Base-by-base conservation (phyloP, 2,329 filamentous ascomycete genomes). In the Aspergillus felis region DNA sequence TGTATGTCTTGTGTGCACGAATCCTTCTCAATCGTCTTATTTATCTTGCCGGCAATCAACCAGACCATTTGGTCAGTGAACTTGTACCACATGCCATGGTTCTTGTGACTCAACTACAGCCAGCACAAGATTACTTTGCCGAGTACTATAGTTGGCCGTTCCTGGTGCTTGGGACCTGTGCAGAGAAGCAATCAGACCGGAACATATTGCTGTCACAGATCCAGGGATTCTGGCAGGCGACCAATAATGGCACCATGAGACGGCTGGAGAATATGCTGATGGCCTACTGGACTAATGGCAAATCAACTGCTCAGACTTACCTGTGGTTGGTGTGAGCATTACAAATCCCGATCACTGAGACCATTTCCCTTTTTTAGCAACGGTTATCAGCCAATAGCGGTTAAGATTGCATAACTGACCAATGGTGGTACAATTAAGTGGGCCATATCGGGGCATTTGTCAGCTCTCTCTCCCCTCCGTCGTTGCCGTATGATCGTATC, bases 61-160 rank as follows among this genome's bases (percentile, higher is more conserved):
- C 41, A 6, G n/a, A 51, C 4, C 5, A 1, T 10, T 12, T 28
- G 3, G 25, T 61, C 3, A 28, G 47, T 10, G 12, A 24, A 9
- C 50, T 68, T 24, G 49, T 64, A 3, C 41, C 46, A 7, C 59
- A 65, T n/a, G 61, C 51, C 0, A 53, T 69, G 38, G 9, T 20
- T 4, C 46, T 63, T 1, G 58, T 64, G 17, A 49, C 29, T n/a
- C 50, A 50, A 14, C 51, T 67, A 1, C 55, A 63, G 8, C 66
- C 67, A 1, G 53, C 49, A 1, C 29, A 49, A 6, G 66, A 68
- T 35, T 69, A 68, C 38, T 69, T 62, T 47, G 66, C 66, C 5
- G 66, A 69, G 44, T 68, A 69, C 48, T 69, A 68, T 32, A 60
- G 61, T 46, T 69, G 67, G 66, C 66, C 66, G 4, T 58, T 69